phyloP scores from a whole-genome alignment of 2,329 filamentous ascomycete genomes.

The Stenocarpella maydis region DNA sequence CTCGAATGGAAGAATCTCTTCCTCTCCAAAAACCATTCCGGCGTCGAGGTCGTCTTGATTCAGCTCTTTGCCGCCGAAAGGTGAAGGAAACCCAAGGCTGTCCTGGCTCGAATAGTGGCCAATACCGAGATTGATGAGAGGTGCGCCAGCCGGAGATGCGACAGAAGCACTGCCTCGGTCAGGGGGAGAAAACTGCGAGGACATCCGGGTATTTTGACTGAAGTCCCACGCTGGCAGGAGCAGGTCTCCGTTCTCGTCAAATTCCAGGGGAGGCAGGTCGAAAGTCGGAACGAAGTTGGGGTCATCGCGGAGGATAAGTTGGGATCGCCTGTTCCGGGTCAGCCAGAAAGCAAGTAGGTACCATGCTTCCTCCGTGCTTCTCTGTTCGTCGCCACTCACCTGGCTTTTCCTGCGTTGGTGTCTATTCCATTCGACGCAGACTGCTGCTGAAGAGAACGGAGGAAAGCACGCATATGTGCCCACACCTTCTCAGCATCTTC shows the following conservation, averaged over 20 bases:
- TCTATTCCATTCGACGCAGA: slow-evolving; percentile 66
- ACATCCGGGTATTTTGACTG: slow-evolving; percentile 50
- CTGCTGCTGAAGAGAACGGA: slow-evolving; percentile 60
- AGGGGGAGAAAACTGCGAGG: slow-evolving; percentile 57
- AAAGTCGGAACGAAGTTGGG: slow-evolving; percentile 78
- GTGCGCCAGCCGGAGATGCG: slow-evolving; percentile 41
- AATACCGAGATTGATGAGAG: slow-evolving; percentile 35
- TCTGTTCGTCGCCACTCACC: slow-evolving; percentile 59
- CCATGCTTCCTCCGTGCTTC: no score
- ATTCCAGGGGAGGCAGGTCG: slow-evolving; percentile 65
- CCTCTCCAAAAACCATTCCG: slow-evolving; percentile 45
- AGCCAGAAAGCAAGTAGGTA: slow-evolving; percentile 13
- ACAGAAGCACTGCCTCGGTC: slow-evolving; percentile 44
- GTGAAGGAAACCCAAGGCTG: slow-evolving; percentile 35
- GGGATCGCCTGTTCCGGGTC: slow-evolving; percentile 65
- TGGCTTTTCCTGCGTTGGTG: slow-evolving; percentile 73
- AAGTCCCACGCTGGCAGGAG: slow-evolving; percentile 40
- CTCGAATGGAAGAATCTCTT: slow-evolving; percentile 49
- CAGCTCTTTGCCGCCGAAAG: slow-evolving; percentile 35
- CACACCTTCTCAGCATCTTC: slow-evolving; percentile 80
- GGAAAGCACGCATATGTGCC: slow-evolving; percentile 74
- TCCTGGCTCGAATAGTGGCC: slow-evolving; percentile 35
- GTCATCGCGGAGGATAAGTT: slow-evolving; percentile 83
- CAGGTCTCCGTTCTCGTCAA: slow-evolving; percentile 48
- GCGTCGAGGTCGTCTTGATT: slow-evolving; percentile 42